These are phyloP conservation scores for Hymenoscyphus scutula DNA, from an alignment of 2,329 filamentous ascomycete genomes.

Conservation along the genomic window DNA sequence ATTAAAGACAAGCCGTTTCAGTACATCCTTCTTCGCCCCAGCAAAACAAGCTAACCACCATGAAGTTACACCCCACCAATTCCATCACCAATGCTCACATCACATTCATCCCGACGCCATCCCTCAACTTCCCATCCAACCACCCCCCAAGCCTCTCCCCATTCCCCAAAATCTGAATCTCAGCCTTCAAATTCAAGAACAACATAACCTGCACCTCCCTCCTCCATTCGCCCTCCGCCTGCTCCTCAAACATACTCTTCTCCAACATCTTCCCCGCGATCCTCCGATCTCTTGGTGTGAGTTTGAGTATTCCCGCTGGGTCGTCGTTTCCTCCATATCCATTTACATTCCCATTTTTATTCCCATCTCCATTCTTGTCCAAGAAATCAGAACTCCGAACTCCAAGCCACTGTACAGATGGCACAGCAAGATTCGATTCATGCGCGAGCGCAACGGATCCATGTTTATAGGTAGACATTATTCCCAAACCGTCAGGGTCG, in stretches of 20 bases:
- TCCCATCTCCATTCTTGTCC: constrained; percentile 6
- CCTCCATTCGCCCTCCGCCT: constrained; percentile 41
- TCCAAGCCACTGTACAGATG: constrained; percentile 63
- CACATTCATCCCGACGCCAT: neutral
- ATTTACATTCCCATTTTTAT: too few relatives aligned
- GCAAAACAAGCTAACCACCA: too few relatives aligned
- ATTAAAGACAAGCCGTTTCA: too few relatives aligned
- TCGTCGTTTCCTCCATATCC: too few relatives aligned
- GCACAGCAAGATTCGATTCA: constrained; percentile 51
- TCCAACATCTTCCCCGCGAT: constrained; percentile 53
- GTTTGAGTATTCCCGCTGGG: constrained; percentile 7
- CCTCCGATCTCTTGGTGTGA: constrained; percentile 46
- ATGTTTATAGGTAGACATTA: constrained; percentile 70
- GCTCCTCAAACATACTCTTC: constrained; percentile 37
- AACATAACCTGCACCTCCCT: constrained; percentile 70
- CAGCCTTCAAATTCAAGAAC: constrained; percentile 70
- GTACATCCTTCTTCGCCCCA: too few relatives aligned
- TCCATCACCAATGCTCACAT: neutral
- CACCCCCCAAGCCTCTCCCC: constrained; percentile 28
- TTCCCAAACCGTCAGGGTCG: constrained; percentile 73
- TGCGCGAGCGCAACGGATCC: constrained; percentile 63
- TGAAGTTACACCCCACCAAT: too few relatives aligned
- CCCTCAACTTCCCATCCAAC: constrained; percentile 30
- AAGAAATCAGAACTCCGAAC: constrained; percentile 38
- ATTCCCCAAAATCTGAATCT: constrained; percentile 68